Base-by-base conservation (phyloP, 2,329 filamentous ascomycete genomes). In the Fusarium papillatum region DNA sequence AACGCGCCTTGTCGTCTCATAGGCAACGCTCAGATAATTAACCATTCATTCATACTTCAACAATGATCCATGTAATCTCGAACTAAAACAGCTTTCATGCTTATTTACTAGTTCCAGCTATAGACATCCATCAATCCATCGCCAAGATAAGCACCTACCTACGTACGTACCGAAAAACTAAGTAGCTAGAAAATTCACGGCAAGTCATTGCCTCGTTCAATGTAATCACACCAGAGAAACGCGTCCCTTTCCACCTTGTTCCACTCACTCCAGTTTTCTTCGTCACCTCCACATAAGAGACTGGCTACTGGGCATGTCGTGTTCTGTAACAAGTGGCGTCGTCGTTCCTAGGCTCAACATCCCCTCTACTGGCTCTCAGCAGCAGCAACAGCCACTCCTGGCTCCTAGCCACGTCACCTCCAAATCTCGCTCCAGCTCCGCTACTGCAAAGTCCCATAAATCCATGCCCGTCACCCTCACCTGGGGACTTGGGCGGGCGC, bases 31-130 rank as follows among this genome's bases (percentile, higher is more conserved):
- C 53, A 67, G 19, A 39, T 22, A 36, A 70, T 59, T 50, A 39
- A 31, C 38, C 34, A 38, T 64, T 48, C 48, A 43, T 19, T 22
- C 2, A 31, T 6, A 2, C 19, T 34, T 34, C 11, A n/a, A 57
- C 29, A 57, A 53, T n/a, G 9, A 53, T 34, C 48, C 46, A 55
- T 22, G 38, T 50, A 48, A 26, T 57, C 64, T 67, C 48, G 36
- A 71, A 55, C 43, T 62, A 39, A 72, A 68, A 74, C 59, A 72
- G 72, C 62, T 69, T 70, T 78, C 46, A 68, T 70, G 69, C 69
- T 69, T 78, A 74, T 77, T 74, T 78, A 78, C 74, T 75, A 73
- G 67, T 70, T 76, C 74, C 69, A 70, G 65, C 73, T 77, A 75
- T 73, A 70, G 59, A 76, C 70, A 72, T 70, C 50, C 50, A 57